Evolutionary conservation across 257 asterid species (phyloP), one percentile per base, ranked within the genome.

Genomic region (Lithospermum erythrorhizon): DNA sequence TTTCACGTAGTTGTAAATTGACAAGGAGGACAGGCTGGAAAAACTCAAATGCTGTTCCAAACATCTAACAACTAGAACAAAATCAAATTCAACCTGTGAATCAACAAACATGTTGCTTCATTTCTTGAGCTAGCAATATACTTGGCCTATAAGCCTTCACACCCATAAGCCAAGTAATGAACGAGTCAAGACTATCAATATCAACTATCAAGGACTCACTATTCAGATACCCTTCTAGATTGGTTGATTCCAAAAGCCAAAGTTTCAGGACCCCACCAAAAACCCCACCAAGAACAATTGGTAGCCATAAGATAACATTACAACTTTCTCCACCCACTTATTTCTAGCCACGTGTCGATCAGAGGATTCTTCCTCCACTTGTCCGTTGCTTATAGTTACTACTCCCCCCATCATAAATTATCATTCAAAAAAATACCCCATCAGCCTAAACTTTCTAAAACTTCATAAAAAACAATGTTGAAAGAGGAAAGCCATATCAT

Each of bases 221-320:
- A 15, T 58, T 57, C 24, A 41, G 37, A 37, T 8, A 24, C n/a
- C 37, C 2, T 49, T 9, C 30, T 49, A 15, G 15, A 30, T 52
- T n/a, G 53, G 23, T 63, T 69, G 37, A 58, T 69, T 58, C 65
- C 73, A 63, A 69, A 68, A 68, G 68, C 57, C 64, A 57, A 62
- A 63, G 49, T 59, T 21, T 22, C 47, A 37, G 17, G 49, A 16
- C 55, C 55, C 54, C 22, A 57, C 19, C 27, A 25, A 41, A 4
- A 62, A 49, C 56, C 67, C 77, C 67, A 53, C 71, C 62, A 3
- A 32, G 59, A 64, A 62, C 47, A 65, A 58, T 47, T 62, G 62
- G 66, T 76, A 82, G 62, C 95, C 95, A 86, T 87, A 77, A 63
- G 73, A 67, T 41, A 67, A 47, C 35, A 58, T 51, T 21, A 73